Conservation (phyloP, 2,329 filamentous ascomycete species). For the Cadophora sp. region DNA sequence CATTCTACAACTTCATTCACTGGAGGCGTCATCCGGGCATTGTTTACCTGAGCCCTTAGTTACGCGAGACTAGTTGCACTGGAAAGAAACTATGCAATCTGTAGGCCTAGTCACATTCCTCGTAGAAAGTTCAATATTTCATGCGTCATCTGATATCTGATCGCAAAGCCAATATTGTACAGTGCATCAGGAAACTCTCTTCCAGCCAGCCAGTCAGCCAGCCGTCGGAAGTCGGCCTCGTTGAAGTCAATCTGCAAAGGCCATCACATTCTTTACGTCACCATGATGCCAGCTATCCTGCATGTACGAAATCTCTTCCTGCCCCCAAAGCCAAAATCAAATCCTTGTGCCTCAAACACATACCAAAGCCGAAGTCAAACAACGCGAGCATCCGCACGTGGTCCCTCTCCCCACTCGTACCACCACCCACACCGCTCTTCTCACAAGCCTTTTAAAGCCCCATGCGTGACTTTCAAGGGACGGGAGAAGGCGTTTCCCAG, state of each 20-base stretch:
- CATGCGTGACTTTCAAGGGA: constrained; percentile 3
- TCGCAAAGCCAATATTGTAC: background rate
- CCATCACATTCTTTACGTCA: background rate
- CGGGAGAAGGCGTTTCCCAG: constrained; percentile 12
- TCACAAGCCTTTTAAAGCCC: background rate
- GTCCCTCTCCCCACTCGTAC: background rate
- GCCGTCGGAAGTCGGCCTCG: background rate
- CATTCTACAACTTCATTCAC: background rate
- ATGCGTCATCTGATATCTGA: background rate
- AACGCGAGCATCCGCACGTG: background rate
- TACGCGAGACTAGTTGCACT: background rate
- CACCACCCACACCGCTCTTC: constrained; percentile 9
- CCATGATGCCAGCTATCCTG: background rate
- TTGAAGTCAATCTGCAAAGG: background rate
- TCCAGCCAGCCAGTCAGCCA: background rate
- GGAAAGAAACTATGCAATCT: background rate
- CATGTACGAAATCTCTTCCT: constrained; percentile 8
- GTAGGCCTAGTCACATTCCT: background rate
- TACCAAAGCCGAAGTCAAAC: constrained; percentile 14
- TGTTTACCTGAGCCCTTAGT: background rate
- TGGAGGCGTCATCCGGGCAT: no score
- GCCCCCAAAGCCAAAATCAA: constrained; percentile 3
- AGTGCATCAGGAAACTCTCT: background rate
- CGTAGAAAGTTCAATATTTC: background rate
- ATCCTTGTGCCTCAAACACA: background rate